phyloP scores from a whole-genome alignment of 1,284 basidiomycete genomes.

The Ustilago vetiveriae region DNA sequence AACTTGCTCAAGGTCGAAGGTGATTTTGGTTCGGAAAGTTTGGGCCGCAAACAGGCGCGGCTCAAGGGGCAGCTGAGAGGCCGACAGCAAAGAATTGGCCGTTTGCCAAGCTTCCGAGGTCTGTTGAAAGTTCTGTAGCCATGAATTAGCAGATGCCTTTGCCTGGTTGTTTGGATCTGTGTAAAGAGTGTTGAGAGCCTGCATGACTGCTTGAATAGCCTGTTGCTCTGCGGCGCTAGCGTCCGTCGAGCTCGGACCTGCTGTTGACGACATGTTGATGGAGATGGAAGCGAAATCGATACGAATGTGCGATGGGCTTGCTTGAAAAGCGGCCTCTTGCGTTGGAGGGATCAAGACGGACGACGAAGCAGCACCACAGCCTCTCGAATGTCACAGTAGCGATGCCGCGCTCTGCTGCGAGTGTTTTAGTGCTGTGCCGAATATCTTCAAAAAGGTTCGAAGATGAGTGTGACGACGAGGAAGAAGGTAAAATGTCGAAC shows the following conservation, averaged over 20 bases:
- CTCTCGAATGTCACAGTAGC: neutral
- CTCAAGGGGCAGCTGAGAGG: slow-evolving; percentile 79
- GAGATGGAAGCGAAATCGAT: neutral
- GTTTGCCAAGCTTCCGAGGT: slow-evolving; percentile 92
- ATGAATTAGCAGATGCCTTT: slow-evolving; percentile 73
- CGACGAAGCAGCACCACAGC: neutral
- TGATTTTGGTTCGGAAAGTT: slow-evolving; percentile 93
- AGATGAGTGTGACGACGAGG: neutral
- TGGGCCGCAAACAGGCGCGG: slow-evolving; percentile 95
- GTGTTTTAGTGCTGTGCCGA: too few species aligned
- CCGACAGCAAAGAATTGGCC: slow-evolving; percentile 87
- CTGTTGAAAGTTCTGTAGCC: slow-evolving; percentile 68
- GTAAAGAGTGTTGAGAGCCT: slow-evolving; percentile 71
- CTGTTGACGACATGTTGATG: slow-evolving; percentile 15
- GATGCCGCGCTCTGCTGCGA: neutral
- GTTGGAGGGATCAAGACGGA: neutral
- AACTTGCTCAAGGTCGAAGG: slow-evolving; percentile 92
- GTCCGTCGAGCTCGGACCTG: slow-evolving; percentile 22
- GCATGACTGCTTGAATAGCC: slow-evolving; percentile 66
- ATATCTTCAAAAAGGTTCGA: too few species aligned
- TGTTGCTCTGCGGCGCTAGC: slow-evolving; percentile 26
- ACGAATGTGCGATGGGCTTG: neutral
- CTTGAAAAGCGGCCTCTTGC: neutral
- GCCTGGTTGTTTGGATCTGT: slow-evolving; percentile 79
- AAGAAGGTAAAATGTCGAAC: neutral